Evolutionary conservation across 805 yeast genomes (phyloP), one percentile per base, ranked within the genome.

Genomic region (Wickerhamomyces xylosicus): DNA sequence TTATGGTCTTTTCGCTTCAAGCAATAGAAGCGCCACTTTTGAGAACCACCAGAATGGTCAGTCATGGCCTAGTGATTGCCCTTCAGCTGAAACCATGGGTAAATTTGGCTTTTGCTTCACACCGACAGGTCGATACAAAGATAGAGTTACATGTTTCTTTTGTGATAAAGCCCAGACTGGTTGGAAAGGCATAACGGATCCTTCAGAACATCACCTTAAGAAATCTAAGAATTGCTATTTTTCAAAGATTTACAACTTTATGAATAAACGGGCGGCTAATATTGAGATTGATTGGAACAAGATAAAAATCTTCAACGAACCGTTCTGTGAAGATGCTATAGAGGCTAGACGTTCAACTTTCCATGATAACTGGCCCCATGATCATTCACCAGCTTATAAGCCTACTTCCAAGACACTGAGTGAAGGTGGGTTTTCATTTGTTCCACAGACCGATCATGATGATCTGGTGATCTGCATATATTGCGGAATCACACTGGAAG

Each of bases 401-500:
- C 70, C 77, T 1, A 56, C 68, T 0, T 51, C 64, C 10, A 53
- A 48, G 1, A 57, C 54, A 34, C 54, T 84, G 60, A 74, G 76
- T 2, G 68, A 66, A 22, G 74, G 77, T 27, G 94, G 95, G 1
- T 80, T 84, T 50, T 76, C 67, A 44, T 78, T 70, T 51, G 60
- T 66, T 10, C 82, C 85, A 2, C 45, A 54, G 20, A 58, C 63
- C 3, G 50, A 52, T n/a, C 63, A 62, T 29, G 76, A 70, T 38
- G 82, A 78, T 52, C 65, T 71, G 20, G 75, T 76, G 1, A 62
- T 72, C 3, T 84, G 95, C 53, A 63, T 72, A 46, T 74, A 74
- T 50, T 84, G 95, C 56, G 73, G 72, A 10, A 60, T 71, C 16
- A 69, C 79, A 1, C 58, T 74, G 14, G 82, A 81, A 38, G 87